A percentile compares a stretch with the other conserved stretches of the same genome.
Conservation (phyloP, 1,284 basidiomycete species). For the Inonotus obliquus region DNA sequence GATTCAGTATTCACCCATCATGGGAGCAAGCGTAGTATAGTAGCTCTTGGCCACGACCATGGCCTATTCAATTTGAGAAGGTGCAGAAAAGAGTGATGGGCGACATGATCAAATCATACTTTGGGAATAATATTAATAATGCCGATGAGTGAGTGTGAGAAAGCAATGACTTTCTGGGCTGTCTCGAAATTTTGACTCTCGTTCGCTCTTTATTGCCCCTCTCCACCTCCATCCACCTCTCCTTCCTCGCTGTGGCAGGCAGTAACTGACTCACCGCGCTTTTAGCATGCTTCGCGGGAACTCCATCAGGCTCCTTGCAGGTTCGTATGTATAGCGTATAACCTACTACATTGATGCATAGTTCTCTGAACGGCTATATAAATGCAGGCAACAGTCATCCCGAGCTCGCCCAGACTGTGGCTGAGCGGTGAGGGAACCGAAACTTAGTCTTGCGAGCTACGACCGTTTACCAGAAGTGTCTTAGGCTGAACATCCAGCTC, state of each 20-base stretch:
- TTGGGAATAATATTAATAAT: no score
- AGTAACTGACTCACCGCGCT: conserved; percentile 20
- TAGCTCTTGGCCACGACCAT: conserved; percentile 1
- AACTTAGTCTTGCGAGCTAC: conserved; percentile 39
- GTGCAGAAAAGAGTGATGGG: neutral
- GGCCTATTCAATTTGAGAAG: neutral
- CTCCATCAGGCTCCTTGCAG: conserved; percentile 89
- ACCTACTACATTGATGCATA: neutral
- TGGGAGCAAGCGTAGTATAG: neutral
- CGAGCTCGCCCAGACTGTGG: conserved; percentile 91
- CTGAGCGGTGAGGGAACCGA: conserved; percentile 77
- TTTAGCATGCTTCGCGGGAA: conserved; percentile 82
- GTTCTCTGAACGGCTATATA: neutral
- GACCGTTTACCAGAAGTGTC: conserved; percentile 29
- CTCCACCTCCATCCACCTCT: neutral
- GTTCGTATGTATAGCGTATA: conserved; percentile 38
- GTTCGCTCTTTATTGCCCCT: neutral
- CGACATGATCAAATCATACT: neutral
- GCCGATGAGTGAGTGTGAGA: conserved; percentile 9
- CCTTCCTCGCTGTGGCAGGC: neutral
- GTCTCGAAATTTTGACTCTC: conserved; percentile 1
- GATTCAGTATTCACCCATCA: neutral
- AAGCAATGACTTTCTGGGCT: neutral
- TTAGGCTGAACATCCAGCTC: conserved; percentile 85
- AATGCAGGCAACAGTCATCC: conserved; percentile 94